Evolutionary conservation across 768 basidiomycete species (phyloP), one percentile per base, ranked within the genome.

Genomic region (Lentinula sp.): DNA sequence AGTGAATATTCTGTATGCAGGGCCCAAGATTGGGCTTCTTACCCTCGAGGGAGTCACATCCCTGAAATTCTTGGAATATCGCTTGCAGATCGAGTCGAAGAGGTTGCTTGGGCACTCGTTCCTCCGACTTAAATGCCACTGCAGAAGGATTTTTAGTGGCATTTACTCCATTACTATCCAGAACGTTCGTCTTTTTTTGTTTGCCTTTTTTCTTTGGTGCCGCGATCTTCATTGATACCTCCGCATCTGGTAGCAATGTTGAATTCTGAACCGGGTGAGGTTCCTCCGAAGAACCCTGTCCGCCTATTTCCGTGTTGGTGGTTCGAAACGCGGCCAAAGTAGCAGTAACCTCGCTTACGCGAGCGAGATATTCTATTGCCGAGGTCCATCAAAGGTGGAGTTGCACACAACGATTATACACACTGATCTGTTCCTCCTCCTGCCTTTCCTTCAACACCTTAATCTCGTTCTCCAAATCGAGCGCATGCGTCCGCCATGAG

Each of bases 391-490:
- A 49, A 59, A 18, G 45, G 12, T 20, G 51, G 41, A 28, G 13
- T 16, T 33, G 18, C 23, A 23, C 13, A 49, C 15, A 16, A 20
- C 39, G 15, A 9, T 49, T 48, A 2, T 28, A 46, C 76, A 37
- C 64, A 81, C 81, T 76, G 42, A 77, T 73, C 65, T 73, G 75
- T 63, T 79, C 76, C 0, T 68, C 66, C 8, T 81, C 79, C 48
- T 77, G 75, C 62, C 75, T 72, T 57, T 68, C 70, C 61, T 76
- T 72, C 54, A 85, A 68, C 6, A 64, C 66, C 8, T 68, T 67
- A 39, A 75, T 64, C 35, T 80, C 72, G 53, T 64, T 70, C 61
- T 83, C 81, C 23, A 83, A 66, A 23, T 69, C 66, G n/a, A 79
- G 67, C 1, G 76, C 81, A 58, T 73, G 74, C 5, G 65, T 70